phyloP scores from a whole-genome alignment of 2,329 filamentous ascomycete genomes.

The Blastomyces emzantsi region DNA sequence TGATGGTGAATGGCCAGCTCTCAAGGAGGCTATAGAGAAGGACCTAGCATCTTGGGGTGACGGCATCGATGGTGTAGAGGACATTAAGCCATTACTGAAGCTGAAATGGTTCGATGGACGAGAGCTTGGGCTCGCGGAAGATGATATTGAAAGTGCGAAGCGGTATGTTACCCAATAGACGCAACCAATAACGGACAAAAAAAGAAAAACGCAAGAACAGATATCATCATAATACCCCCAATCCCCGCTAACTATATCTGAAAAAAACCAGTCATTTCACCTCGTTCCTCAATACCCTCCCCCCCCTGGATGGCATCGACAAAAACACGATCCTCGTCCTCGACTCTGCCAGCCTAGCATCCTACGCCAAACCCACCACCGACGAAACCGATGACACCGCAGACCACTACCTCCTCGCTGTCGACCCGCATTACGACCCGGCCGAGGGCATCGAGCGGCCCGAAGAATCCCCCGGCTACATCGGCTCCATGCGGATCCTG shows the following conservation, averaged over 20 bases:
- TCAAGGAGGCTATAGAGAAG: constrained; percentile 18
- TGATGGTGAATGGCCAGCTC: constrained; percentile 20
- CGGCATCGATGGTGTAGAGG: constrained; percentile 17
- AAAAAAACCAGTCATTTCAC: constrained; percentile 2
- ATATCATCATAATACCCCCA: neutral
- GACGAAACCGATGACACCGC: constrained; percentile 8
- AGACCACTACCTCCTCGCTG: constrained; percentile 19
- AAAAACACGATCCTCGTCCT: neutral
- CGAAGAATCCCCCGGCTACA: constrained; percentile 19
- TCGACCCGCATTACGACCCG: constrained; percentile 21
- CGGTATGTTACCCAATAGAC: constrained; percentile 8
- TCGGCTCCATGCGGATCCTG: constrained; percentile 23
- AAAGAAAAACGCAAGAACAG: neutral
- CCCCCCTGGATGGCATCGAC: neutral
- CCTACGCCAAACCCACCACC: constrained; percentile 9
- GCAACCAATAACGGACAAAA: neutral
- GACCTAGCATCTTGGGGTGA: constrained; percentile 22
- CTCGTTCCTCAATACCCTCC: neutral
- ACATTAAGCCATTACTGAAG: constrained; percentile 19
- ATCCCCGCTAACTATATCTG: neutral
- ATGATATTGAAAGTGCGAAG: constrained; percentile 14
- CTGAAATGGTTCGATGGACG: constrained; percentile 23
- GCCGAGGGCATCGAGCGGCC: constrained; percentile 11
- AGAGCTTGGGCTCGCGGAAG: constrained; percentile 16
- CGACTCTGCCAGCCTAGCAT: constrained; percentile 5